Evolutionary conservation across 345 rosid species (phyloP).

Genomic region (Pugionium dolabratum): DNA sequence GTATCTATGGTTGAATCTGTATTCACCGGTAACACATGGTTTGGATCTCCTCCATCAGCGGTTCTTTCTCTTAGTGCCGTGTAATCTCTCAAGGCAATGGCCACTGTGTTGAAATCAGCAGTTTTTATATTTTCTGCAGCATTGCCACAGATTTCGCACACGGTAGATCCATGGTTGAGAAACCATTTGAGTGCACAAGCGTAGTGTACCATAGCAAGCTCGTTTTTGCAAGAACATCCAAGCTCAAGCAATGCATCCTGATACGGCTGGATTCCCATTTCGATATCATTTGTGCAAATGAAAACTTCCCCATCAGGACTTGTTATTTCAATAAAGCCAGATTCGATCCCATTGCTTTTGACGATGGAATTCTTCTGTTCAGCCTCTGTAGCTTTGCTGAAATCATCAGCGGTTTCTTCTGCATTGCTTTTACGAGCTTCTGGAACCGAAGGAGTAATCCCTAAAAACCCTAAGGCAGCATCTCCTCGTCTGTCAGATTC

Average conservation of each 20-base stretch:
- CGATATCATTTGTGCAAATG: conserved; percentile 69
- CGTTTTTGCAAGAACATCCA: conserved; percentile 91
- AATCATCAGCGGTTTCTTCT: conserved; percentile 41
- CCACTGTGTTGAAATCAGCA: conserved; percentile 64
- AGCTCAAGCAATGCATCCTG: conserved; percentile 69
- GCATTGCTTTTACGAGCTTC: conserved; percentile 50
- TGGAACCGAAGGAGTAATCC: conserved; percentile 56
- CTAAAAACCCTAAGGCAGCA: conserved; percentile 68
- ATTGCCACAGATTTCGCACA: conserved; percentile 86
- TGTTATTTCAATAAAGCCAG: conserved; percentile 62
- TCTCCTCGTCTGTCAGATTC: conserved; percentile 93
- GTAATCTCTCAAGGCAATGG: conserved; percentile 71
- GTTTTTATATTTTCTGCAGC: conserved; percentile 61
- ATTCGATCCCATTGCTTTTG: conserved; percentile 44
- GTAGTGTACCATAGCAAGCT: conserved; percentile 88
- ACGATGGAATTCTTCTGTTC: conserved; percentile 40
- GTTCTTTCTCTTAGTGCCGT: conserved; percentile 71
- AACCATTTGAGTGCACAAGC: conserved; percentile 98
- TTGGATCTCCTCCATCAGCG: conserved; percentile 69
- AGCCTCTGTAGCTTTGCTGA: conserved; percentile 28
- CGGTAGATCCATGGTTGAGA: conserved; percentile 88
- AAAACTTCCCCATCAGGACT: conserved; percentile 81
- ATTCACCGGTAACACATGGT: conserved; percentile 47
- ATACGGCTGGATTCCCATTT: conserved; percentile 59
- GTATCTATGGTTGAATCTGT: conserved; percentile 60